Evolutionary conservation across 2,329 filamentous ascomycete genomes (phyloP), one percentile per base, ranked within the genome.

Genomic region (Colletotrichum sp.): DNA sequence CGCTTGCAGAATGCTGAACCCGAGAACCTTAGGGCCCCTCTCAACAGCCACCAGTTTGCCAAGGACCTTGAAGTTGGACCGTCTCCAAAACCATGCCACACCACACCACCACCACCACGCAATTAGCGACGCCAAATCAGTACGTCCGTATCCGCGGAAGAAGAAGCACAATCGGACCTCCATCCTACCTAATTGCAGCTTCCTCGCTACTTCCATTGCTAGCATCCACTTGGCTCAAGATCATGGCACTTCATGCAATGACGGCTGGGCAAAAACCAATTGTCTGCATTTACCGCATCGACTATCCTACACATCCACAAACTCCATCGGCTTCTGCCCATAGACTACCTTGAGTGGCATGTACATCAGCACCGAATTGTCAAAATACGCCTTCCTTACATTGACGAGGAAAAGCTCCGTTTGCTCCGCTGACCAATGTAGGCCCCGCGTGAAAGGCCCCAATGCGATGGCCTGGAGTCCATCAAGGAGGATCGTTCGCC

Each of bases 271-370:
- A 12, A 21, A 13, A 13, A 21, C 12, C 6, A 47, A 21, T 33
- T 34, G 12, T 34, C 29, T 33, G 64, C 64, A 38, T 33, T 21
- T 29, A 57, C 29, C 31, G 18, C 64, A 51, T 27, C 27, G n/a
- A 34, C 64, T 24, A 66, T 21, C 47, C 43, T 34, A 27, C 24
- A 24, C 43, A 21, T 21, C 43, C 18, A 47, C 43, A 47, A 21
- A 47, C 29, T 33, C 55, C 16, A 58, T 12, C 27, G 55, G 87
- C 78, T 87, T 90, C 79, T 90, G 89, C 18, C 85, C 89, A 76
- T 88, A 90, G 15, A 90, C 82, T 66, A 90, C 84, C 77, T 89
- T 86, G 76, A 90, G 82, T 11, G 88, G 88, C 89, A 91, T 90
- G 75, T 89, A 90, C 83, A 85, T 82, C 76, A 87, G 84, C 76